A percentile compares a stretch with the other conserved stretches of the same genome.
phyloP scores from a whole-genome alignment of 2,329 filamentous ascomycete species.

The Arthrobotrys entomopaga region DNA sequence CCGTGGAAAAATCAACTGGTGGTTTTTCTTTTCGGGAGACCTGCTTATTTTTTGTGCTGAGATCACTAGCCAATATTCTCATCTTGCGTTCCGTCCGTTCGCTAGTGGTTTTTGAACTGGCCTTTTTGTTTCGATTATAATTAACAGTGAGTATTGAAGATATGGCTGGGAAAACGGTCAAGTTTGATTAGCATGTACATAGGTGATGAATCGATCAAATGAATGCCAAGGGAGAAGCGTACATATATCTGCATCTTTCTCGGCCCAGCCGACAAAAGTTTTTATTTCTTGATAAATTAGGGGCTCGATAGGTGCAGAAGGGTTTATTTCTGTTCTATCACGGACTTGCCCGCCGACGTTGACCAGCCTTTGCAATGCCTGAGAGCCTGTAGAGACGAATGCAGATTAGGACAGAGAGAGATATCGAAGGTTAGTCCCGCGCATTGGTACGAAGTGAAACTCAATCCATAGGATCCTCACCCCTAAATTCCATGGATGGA shows the following conservation, averaged over 20 bases:
- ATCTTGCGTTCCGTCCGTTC: conserved; percentile 49
- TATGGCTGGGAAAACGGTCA: conserved; percentile 12
- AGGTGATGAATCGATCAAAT: background rate
- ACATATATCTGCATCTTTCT: conserved; percentile 54
- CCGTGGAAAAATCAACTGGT: background rate
- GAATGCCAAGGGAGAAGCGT: background rate
- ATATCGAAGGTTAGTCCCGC: conserved; percentile 6
- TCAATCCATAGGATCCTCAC: conserved; percentile 18
- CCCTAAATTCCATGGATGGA: conserved; percentile 52
- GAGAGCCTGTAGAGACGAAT: conserved; percentile 28
- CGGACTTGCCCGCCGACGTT: conserved; percentile 48
- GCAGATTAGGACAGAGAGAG: background rate
- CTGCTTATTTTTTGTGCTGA: conserved; percentile 17
- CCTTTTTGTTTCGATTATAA: conserved; percentile 48
- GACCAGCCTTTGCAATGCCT: conserved; percentile 48
- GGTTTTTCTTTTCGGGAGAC: background rate
- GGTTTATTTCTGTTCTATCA: conserved; percentile 51
- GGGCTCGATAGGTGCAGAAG: conserved; percentile 39
- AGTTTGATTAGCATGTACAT: background rate
- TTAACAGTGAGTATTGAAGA: conserved; percentile 41
- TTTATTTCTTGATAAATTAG: conserved; percentile 53
- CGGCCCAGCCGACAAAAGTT: conserved; percentile 41
- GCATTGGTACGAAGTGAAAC: background rate
- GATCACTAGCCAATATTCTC: conserved; percentile 36
- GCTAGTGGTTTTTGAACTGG: conserved; percentile 31